Evolutionary conservation across 1,139 yeast genomes (phyloP), one percentile per base, ranked within the genome.

Genomic region (Nadsonia commutata): DNA sequence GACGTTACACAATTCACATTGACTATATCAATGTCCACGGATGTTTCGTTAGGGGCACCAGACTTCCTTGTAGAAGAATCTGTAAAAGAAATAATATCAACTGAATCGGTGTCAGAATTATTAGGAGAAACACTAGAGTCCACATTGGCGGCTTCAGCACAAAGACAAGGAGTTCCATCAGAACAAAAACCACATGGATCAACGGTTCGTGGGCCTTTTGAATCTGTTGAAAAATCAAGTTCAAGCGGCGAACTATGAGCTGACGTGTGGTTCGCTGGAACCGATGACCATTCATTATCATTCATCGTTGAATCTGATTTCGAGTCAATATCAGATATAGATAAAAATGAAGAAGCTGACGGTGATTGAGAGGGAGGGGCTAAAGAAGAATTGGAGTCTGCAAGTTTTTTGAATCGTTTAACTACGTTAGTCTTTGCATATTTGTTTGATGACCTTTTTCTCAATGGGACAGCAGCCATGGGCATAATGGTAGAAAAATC

Each of bases 121-220:
- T 27, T 4, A 3, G 43, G 31, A 18, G 23, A 13, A 11, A 20
- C 19, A 36, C 23, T 18, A 18, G 33, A 17, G n/a, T 27, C 23
- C 11, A 23, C 33, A 19, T 19, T 36, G 23, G 22, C 43, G 82
- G 86, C 82, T 52, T 83, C 95, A 23, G 90, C 74, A 59, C 95
- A 86, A 1, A 86, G 83, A 63, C 96, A 86, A 3, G 94, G 88
- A 1, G 94, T 78, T 52, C 78, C 93, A 53, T 81, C 90, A 1
- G 94, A 77, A 56, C 96, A 86, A 60, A 86, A 86, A 1, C 95
- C 95, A 63, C 95, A 86, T 44, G 79, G 74, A 46, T 80, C 88
- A 45, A 76, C 48, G 27, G 43, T 48, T 3, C 47, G 45, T n/a
- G 47, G 41, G 7, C 9, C 33, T 16, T 27, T 27, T 27, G 33